Base-by-base conservation (phyloP, 495 filamentous ascomycete genomes). In the Trichoderma parareesei region DNA sequence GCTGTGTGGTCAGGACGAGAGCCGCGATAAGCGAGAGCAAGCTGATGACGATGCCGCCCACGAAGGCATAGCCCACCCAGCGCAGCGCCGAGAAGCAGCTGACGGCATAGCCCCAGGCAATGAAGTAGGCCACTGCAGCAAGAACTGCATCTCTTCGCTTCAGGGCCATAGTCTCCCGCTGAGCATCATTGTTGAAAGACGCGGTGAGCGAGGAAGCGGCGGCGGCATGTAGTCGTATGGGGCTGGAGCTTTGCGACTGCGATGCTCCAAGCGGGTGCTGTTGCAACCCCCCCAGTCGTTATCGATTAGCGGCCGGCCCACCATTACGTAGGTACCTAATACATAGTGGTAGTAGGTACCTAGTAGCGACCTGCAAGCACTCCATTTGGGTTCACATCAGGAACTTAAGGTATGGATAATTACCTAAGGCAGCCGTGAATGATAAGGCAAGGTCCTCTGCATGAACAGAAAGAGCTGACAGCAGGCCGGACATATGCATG, bases 21-120 rank as follows among this genome's bases (percentile, higher is more conserved):
- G 90, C 69, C 48, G 86, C 83, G 65, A 81, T 74, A 53, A 88
- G 67, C 40, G 82, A 78, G 20, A 76, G 68, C 63, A 84, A 64
- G 5, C 84, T 77, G 38, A 85, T 76, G 57, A 87, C 66, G 64
- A 81, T 75, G 67, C 92, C 92, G 64, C 83, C 77, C 64, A 86
- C 75, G 72, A 95, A 89, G 62, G 91, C 90, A 71, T 91, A 89
- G 69, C 87, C 90, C 37, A 88, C 80, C 80, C 87, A 95, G 72
- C 91, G 89, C 48, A 96, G 80, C 43, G 84, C 69, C 10, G 93
- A 92, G 70, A 89, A 77, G 88, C 90, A 94, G 76, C 87, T 84
- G 66, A 90, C 85, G 41, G 86, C 82, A 72, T 90, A 86, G 27
- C 89, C 90, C 92, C 92, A 97, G 67, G 91, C 84, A 69, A 97